Conservation (phyloP, 2,329 filamentous ascomycete genomes). For the Aureobasidium sp. region DNA sequence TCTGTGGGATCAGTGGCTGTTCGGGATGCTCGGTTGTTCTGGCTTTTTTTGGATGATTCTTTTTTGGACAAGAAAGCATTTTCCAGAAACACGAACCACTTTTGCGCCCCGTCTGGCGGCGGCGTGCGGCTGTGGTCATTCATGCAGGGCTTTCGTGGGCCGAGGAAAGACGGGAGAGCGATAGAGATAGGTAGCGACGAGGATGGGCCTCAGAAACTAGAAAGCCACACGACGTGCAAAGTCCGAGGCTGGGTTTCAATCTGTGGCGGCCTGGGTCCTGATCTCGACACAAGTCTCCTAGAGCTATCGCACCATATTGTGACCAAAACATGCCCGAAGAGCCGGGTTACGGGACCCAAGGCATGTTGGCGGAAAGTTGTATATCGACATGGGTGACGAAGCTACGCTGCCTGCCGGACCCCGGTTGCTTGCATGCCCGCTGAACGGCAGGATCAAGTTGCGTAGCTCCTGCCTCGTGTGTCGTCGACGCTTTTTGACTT, state of each 20-base stretch:
- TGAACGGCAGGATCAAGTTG: neutral
- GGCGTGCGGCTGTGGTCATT: conserved; percentile 6
- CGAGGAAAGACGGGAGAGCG: neutral
- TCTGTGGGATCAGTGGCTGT: neutral
- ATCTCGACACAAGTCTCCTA: neutral
- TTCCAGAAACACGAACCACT: neutral
- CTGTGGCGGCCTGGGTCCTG: neutral
- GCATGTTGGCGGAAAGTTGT: neutral
- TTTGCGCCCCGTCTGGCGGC: neutral
- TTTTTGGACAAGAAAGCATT: neutral
- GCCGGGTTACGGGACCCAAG: neutral
- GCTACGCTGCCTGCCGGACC: neutral
- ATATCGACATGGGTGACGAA: conserved; percentile 2
- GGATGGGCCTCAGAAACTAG: neutral
- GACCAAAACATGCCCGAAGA: neutral
- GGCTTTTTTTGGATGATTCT: neutral
- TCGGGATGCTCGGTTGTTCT: neutral
- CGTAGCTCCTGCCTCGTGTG: neutral
- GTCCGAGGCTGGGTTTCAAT: neutral
- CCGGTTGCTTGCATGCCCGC: neutral
- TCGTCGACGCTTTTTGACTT: neutral
- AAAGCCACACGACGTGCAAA: neutral
- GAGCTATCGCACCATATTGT: neutral
- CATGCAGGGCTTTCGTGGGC: neutral
- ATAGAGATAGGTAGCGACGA: neutral